Evolutionary conservation across 176 grass and related monocot genomes (phyloP), one percentile per base, ranked within the genome.

Genomic region (Oryza glumipatula): DNA sequence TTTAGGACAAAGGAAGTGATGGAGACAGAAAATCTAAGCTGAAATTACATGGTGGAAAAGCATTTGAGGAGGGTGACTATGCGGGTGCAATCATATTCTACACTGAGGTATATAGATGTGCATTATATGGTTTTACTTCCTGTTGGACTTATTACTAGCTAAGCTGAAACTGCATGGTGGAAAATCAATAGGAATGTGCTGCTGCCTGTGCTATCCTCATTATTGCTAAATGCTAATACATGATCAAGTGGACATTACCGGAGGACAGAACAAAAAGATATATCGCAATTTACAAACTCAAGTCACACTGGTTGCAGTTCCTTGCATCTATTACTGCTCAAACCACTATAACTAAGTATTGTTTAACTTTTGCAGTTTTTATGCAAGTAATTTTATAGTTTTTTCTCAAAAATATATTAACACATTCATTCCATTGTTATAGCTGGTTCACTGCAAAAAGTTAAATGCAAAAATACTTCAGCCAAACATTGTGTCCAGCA

Each of bases 1-100:
- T 69, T 56, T 23, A 87, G 78, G 47, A 19, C 23, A 75, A 69
- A 30, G 65, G 36, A 81, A 69, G 47, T 65, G 52, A 72, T 32
- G 15, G 63, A 19, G 46, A 75, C 56, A 81, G 47, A 65, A 87
- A 87, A 64, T 61, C 70, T 75, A 11, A 75, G 78, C 71, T 87
- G 85, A 81, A 81, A 68, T 60, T 74, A 32, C 63, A 45, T 68
- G 85, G 78, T 75, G 77, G 35, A 35, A 28, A 81, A 81, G 78
- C 46, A 60, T 63, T 81, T 81, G 19, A 41, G 36, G 11, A 1
- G 49, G 74, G 23, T 12, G 71, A 81, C 35, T 87, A 87, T 68
- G 30, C 22, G n/a, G 36, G 33, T 5, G 77, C 85, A 75, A 23
- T 23, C 32, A 87, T 75, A 45, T 80, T 78, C 61, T 87, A 87